A percentile compares a stretch with the other conserved stretches of the same genome.
Evolutionary conservation across 2,329 filamentous ascomycete genomes (phyloP).

Genomic region (Pyrenophora graminea): DNA sequence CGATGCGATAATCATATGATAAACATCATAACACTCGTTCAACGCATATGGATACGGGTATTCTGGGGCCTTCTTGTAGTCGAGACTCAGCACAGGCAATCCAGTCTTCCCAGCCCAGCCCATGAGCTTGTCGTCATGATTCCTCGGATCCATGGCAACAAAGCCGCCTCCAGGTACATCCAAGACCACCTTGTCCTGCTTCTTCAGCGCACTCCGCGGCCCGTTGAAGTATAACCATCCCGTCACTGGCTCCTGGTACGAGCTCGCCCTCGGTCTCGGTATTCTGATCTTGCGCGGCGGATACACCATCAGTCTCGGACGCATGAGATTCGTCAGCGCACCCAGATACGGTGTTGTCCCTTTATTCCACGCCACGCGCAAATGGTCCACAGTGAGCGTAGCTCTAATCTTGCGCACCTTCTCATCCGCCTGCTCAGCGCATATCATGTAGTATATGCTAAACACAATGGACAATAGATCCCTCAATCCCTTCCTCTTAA

Average conservation of each 20-base stretch:
- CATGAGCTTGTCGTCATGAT: slow-evolving; percentile 90
- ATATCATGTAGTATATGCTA: slow-evolving; percentile 86
- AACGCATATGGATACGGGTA: slow-evolving; percentile 83
- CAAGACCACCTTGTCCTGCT: slow-evolving; percentile 77
- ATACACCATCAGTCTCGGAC: slow-evolving; percentile 80
- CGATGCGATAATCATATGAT: slow-evolving; percentile 72
- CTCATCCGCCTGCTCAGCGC: slow-evolving; percentile 92
- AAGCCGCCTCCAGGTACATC: slow-evolving; percentile 95
- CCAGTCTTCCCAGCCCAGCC: slow-evolving; percentile 89
- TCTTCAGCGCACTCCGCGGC: slow-evolving; percentile 73
- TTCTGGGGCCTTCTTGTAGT: slow-evolving; percentile 87
- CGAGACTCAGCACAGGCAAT: slow-evolving; percentile 84
- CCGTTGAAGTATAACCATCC: slow-evolving; percentile 97
- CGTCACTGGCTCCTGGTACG: slow-evolving; percentile 79
- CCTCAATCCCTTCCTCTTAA: slow-evolving; percentile 76
- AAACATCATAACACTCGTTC: slow-evolving; percentile 87
- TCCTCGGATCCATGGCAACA: slow-evolving; percentile 94
- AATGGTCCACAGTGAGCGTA: slow-evolving; percentile 84
- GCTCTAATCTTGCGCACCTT: slow-evolving; percentile 91
- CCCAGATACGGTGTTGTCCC: slow-evolving; percentile 83
- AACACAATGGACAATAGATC: slow-evolving; percentile 84
- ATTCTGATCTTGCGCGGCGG: slow-evolving; percentile 83
- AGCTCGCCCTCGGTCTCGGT: slow-evolving; percentile 74
- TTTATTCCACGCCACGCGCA: slow-evolving; percentile 95
- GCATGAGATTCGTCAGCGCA: slow-evolving; percentile 71